Percentiles rank a stretch among this genome's conserved stretches.
Conservation (phyloP, 805 yeast species). For the Metschnikowia peoriensis region DNA sequence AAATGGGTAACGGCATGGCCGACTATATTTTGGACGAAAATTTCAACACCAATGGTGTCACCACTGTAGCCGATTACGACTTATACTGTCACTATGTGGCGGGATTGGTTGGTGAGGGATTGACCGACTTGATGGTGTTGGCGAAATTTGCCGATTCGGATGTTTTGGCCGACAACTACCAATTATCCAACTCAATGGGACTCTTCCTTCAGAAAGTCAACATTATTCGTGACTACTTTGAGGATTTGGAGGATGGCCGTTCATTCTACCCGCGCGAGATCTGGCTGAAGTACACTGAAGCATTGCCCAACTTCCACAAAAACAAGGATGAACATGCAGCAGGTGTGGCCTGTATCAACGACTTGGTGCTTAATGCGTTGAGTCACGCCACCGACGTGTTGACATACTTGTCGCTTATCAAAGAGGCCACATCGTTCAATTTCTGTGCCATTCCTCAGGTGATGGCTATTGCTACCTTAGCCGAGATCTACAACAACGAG, state of each 20-base stretch:
- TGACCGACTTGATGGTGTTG: slow-evolving; percentile 74
- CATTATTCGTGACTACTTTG: slow-evolving; percentile 91
- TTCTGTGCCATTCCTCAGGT: slow-evolving; percentile 99
- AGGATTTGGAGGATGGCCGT: slow-evolving; percentile 88
- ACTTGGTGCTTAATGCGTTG: slow-evolving; percentile 76
- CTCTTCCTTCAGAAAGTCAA: slow-evolving; percentile 92
- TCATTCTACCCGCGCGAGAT: slow-evolving; percentile 95
- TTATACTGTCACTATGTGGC: slow-evolving; percentile 96
- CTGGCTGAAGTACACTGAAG: slow-evolving; percentile 78
- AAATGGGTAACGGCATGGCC: slow-evolving; percentile 99
- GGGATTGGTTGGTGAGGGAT: slow-evolving; percentile 95
- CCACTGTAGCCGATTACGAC: slow-evolving; percentile 78
- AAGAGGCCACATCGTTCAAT: slow-evolving; percentile 79
- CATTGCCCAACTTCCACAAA: slow-evolving; percentile 55
- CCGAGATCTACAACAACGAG: slow-evolving; percentile 79
- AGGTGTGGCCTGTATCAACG: slow-evolving; percentile 77
- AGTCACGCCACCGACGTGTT: slow-evolving; percentile 75
- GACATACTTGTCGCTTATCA: slow-evolving; percentile 68
- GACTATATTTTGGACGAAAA: slow-evolving; percentile 77
- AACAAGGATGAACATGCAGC: slow-evolving; percentile 45
- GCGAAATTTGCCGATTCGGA: slow-evolving; percentile 64
- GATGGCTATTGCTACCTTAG: slow-evolving; percentile 96
- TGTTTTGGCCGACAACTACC: slow-evolving; percentile 50
- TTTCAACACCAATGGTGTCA: slow-evolving; percentile 76
- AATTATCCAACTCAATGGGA: slow-evolving; percentile 84